These are phyloP conservation scores for Elaeis guineensis DNA, from an alignment of 176 grass and related monocot genomes.

Conservation along the genomic window DNA sequence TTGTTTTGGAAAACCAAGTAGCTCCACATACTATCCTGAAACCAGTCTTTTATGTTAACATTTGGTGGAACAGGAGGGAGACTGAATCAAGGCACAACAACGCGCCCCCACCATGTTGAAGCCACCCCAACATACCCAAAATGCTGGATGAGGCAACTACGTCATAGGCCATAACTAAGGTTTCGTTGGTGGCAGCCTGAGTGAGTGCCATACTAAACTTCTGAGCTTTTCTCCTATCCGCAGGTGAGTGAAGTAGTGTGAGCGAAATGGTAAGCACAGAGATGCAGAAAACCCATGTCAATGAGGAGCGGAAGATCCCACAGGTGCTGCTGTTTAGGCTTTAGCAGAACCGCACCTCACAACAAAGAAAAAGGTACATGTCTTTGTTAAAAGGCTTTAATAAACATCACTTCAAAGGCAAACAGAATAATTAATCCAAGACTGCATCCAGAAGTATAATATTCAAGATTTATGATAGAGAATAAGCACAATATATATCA, in stretches of 20 bases:
- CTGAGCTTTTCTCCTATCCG: neutral
- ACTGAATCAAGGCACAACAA: too few species aligned
- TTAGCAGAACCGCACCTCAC: conserved; percentile 11
- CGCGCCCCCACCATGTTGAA: too few species aligned
- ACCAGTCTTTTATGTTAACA: too few species aligned
- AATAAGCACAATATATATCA: neutral
- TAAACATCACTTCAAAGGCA: neutral
- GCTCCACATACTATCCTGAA: too few species aligned
- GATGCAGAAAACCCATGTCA: conserved; percentile 1
- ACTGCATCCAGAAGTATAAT: too few species aligned
- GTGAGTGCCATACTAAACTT: neutral
- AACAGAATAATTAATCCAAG: neutral
- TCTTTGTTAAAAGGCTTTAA: neutral
- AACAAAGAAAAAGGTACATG: neutral
- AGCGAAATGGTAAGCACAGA: neutral
- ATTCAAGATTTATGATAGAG: too few species aligned
- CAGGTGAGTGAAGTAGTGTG: neutral
- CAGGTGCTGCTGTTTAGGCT: neutral
- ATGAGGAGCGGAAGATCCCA: conserved; percentile 4
- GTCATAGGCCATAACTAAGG: too few species aligned
- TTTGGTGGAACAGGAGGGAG: too few species aligned
- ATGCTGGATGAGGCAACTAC: too few species aligned
- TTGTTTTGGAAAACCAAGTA: too few species aligned
- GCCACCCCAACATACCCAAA: too few species aligned
- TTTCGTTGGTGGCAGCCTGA: too few species aligned